Evolutionary conservation across 768 basidiomycete genomes (phyloP).

Genomic region (Rhizopogon roseolus): DNA sequence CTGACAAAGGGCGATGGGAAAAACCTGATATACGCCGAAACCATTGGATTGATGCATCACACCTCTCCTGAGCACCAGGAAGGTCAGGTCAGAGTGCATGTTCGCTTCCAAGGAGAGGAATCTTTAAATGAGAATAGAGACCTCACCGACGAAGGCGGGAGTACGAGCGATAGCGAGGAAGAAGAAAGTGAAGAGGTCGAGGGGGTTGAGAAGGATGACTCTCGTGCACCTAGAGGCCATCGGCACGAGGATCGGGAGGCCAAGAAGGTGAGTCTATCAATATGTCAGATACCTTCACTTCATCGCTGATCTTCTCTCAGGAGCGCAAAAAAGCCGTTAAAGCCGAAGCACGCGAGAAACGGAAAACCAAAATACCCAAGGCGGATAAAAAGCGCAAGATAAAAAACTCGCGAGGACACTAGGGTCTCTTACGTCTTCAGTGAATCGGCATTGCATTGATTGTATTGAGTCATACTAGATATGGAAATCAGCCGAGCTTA

Average conservation of each 20-base stretch:
- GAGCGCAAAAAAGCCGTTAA: constrained; percentile 90
- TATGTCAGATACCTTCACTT: constrained; percentile 4
- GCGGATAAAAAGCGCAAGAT: constrained; percentile 87
- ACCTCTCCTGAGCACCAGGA: constrained; percentile 7
- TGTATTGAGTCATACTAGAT: too few species aligned
- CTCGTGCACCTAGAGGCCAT: constrained; percentile 75
- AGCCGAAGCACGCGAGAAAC: constrained; percentile 79
- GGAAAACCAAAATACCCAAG: constrained; percentile 94
- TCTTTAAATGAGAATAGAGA: constrained; percentile 13
- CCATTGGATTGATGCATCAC: constrained; percentile 71
- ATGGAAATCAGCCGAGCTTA: too few species aligned
- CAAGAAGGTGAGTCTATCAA: constrained; percentile 63
- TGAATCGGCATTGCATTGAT: neutral
- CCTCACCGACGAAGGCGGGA: constrained; percentile 19
- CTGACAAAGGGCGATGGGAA: constrained; percentile 65
- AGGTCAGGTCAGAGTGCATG: constrained; percentile 5
- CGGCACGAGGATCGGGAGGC: constrained; percentile 88
- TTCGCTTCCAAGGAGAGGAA: constrained; percentile 15
- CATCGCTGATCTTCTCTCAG: constrained; percentile 33
- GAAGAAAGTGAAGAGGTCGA: constrained; percentile 29
- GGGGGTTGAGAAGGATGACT: constrained; percentile 17
- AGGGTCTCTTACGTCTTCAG: constrained; percentile 9
- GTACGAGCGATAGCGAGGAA: constrained; percentile 29
- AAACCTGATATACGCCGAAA: constrained; percentile 80
- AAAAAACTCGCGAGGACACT: constrained; percentile 38